phyloP scores from a whole-genome alignment of 140 eudicot species.

The Anethum foeniculum region DNA sequence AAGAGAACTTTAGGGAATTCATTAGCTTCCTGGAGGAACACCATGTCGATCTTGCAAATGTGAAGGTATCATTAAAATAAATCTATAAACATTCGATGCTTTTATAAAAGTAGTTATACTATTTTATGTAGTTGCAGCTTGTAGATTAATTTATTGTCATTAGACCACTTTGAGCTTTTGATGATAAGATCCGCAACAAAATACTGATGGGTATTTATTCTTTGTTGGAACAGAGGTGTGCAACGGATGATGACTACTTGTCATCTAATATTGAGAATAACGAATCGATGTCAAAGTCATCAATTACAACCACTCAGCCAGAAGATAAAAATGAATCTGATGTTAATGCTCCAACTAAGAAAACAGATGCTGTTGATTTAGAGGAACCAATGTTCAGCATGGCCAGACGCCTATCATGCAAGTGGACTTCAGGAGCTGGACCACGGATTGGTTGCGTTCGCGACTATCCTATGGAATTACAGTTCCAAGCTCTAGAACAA shows the following conservation, averaged over 20 bases:
- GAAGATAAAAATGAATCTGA: conserved; percentile 24
- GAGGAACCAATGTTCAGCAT: conserved; percentile 26
- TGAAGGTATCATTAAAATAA: conserved; percentile 48
- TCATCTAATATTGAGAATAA: conserved; percentile 32
- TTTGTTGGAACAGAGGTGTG: conserved; percentile 51
- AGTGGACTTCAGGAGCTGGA: conserved; percentile 81
- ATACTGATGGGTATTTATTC: neutral
- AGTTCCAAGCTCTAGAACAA: conserved; percentile 84
- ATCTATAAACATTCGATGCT: neutral
- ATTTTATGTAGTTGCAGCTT: neutral
- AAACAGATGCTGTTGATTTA: neutral
- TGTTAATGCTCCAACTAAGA: conserved; percentile 1
- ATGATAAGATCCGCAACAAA: conserved; percentile 8
- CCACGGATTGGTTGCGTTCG: conserved; percentile 82
- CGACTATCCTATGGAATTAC: conserved; percentile 83
- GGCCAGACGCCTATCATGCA: conserved; percentile 61
- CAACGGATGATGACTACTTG: conserved; percentile 62
- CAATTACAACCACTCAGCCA: conserved; percentile 22
- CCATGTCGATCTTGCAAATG: conserved; percentile 74
- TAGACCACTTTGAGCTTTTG: neutral
- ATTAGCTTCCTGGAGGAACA: conserved; percentile 77
- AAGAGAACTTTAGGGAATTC: conserved; percentile 86
- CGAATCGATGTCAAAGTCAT: conserved; percentile 22
- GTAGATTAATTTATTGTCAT: neutral
- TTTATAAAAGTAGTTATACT: neutral